Conservation (phyloP, 768 basidiomycete genomes). For the Lyophyllum shimeji region DNA sequence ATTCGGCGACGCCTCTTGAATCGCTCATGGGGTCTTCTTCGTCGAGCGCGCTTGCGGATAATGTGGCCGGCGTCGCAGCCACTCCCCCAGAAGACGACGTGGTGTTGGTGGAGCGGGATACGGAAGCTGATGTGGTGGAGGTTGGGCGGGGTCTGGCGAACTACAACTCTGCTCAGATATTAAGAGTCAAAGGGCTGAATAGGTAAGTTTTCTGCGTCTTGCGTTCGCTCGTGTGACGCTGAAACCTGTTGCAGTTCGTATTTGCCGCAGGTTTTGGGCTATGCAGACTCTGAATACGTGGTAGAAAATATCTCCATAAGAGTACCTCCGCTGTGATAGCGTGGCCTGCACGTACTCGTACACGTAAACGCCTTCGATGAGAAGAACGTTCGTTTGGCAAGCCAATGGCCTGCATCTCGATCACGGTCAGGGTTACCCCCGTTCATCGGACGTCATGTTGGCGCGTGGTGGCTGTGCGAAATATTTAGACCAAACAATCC, state of each 20-base stretch:
- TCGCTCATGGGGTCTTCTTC: conserved; percentile 41
- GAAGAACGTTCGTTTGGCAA: conserved; percentile 18
- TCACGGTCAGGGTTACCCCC: conserved; percentile 8
- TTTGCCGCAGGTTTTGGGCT: conserved; percentile 79
- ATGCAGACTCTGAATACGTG: conserved; percentile 96
- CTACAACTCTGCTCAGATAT: conserved; percentile 93
- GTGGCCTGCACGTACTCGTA: not conserved
- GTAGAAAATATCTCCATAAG: conserved; percentile 93
- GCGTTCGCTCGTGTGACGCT: conserved; percentile 10
- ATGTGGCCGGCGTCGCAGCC: conserved; percentile 17
- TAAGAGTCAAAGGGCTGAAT: conserved; percentile 83
- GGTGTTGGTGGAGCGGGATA: conserved; percentile 25
- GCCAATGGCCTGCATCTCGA: conserved; percentile 18
- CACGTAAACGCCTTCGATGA: conserved; percentile 2
- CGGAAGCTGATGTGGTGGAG: conserved; percentile 71
- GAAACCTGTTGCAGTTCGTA: conserved; percentile 56
- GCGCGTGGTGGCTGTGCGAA: conserved; percentile 42
- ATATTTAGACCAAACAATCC: conserved; percentile 40
- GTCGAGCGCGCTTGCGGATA: conserved; percentile 33
- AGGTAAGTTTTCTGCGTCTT: conserved; percentile 56
- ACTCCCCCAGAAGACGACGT: conserved; percentile 31
- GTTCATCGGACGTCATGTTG: not conserved
- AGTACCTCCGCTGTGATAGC: conserved; percentile 39
- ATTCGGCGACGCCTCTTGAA: conserved; percentile 46
- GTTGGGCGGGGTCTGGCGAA: conserved; percentile 94